phyloP scores from a whole-genome alignment of 2,329 filamentous ascomycete species.

The Penicillium griseofulvum region DNA sequence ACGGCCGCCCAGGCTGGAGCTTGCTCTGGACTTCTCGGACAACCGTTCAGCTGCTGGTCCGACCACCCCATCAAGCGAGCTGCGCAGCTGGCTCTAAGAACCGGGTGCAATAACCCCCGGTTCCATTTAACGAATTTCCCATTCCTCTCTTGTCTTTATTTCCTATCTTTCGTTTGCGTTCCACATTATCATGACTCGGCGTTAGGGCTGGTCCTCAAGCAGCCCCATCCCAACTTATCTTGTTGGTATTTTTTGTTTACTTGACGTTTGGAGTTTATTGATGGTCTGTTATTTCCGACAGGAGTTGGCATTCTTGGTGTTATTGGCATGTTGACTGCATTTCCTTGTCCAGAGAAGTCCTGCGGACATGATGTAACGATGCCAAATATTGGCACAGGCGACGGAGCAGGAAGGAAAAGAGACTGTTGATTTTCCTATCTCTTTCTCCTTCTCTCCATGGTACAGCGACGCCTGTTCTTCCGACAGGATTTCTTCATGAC shows the following conservation, averaged over 20 bases:
- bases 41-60: conserved; percentile 19
- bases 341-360: conserved; percentile 14
- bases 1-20: conserved; percentile 60
- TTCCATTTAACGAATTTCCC: conserved; percentile 5
- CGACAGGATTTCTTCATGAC: conserved; percentile 21
- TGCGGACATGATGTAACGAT: conserved; percentile 24
- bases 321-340: conserved; percentile 13
- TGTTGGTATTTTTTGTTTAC: conserved; percentile 9
- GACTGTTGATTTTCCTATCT: neutral
- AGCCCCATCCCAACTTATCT: conserved; percentile 1
- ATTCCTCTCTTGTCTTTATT: conserved; percentile 17
- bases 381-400: conserved; percentile 21
- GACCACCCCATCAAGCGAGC: conserved; percentile 28
- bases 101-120: neutral
- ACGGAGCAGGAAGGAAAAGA: conserved; percentile 6
- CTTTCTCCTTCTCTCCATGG: conserved; percentile 12
- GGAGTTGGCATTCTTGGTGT: conserved; percentile 27
- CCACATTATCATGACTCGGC: conserved; percentile 26
- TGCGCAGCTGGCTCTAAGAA: conserved; percentile 39
- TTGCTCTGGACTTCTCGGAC: conserved; percentile 37
- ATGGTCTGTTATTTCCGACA: conserved; percentile 4
- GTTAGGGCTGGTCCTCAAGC: conserved; percentile 14
- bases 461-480: conserved; percentile 21
- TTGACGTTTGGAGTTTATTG: conserved; percentile 14
- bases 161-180: conserved; percentile 12